Evolutionary conservation across 257 asterid genomes (phyloP), one percentile per base, ranked within the genome.

Genomic region (Euphrasia confusa): DNA sequence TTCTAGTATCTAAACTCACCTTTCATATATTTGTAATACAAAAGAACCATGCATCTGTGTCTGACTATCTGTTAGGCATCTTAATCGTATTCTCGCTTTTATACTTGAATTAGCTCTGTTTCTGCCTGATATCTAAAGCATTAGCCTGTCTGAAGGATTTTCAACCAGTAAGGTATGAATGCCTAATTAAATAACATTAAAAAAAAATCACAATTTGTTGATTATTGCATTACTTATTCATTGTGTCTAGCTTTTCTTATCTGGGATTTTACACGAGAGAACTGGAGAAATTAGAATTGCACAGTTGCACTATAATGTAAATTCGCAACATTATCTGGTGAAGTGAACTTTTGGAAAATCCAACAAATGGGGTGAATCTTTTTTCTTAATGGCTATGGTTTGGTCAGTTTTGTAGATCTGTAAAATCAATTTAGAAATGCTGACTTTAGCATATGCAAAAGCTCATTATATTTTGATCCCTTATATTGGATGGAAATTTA

Each of bases 401-500:
- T 44, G 61, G 17, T 21, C 9, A 10, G 71, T 28, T 14, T 44
- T 42, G 7, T 13, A 26, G 24, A 68, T 2, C 35, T 27, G 4
- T 27, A 24, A 54, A 64, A 37, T 8, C 28, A 14, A 39, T 26
- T 35, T 14, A 0, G 5, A 45, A 15, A 26, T 50, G 24, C 56
- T 53, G 27, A 35, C n/a, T 52, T 62, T 63, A 30, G 6, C 10
- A 1, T 35, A 35, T 35, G 40, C 40, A 35, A 35, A 35, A 35
- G 40, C 40, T 7, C 7, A 35, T 6, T 35, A 35, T 35, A 35
- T 54, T 27, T 59, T 12, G 45, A 50, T 54, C 26, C 45, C 70
- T 32, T 21, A 14, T 75, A 40, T 30, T 71, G 68, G 54, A 63
- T 49, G 33, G 28, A 24, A 30, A 53, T 52, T 69, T 55, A 57